phyloP scores from a whole-genome alignment of 768 basidiomycete species.

The Thelephora ganbajun region DNA sequence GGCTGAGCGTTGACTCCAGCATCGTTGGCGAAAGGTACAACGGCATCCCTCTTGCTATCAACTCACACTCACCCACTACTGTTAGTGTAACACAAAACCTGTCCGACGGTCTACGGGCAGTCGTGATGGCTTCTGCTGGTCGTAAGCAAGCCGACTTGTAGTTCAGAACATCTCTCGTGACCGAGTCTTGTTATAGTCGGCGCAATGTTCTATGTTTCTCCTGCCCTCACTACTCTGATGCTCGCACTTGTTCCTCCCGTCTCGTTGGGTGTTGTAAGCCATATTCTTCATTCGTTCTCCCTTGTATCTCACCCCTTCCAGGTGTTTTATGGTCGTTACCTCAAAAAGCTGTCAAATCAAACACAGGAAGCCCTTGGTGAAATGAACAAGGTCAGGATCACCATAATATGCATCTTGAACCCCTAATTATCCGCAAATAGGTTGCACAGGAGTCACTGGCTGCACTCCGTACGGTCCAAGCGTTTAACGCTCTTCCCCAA shows the following conservation, averaged over 20 bases:
- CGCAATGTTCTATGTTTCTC: slow-evolving; percentile 90
- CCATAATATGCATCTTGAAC: background rate
- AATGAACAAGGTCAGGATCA: slow-evolving; percentile 54
- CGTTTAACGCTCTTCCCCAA: slow-evolving; percentile 71
- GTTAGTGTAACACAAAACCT: slow-evolving; percentile 62
- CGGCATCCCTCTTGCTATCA: background rate
- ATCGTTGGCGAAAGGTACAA: slow-evolving; percentile 84
- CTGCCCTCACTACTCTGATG: slow-evolving; percentile 83
- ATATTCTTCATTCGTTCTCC: slow-evolving; percentile 14
- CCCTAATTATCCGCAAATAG: slow-evolving; percentile 17
- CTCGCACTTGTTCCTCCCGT: slow-evolving; percentile 82
- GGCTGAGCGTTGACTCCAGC: slow-evolving; percentile 81
- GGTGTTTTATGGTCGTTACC: slow-evolving; percentile 93
- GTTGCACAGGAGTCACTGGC: slow-evolving; percentile 85
- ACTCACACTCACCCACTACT: slow-evolving; percentile 2
- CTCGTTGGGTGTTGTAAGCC: slow-evolving; percentile 65
- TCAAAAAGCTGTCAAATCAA: slow-evolving; percentile 79
- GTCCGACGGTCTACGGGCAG: slow-evolving; percentile 66
- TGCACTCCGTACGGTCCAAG: slow-evolving; percentile 79
- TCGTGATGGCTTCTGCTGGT: slow-evolving; percentile 91
- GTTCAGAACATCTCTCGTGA: background rate
- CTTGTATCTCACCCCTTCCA: slow-evolving; percentile 15
- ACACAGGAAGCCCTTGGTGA: slow-evolving; percentile 94
- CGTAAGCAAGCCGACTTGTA: slow-evolving; percentile 32
- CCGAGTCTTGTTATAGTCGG: slow-evolving; percentile 39